These are phyloP conservation scores for Apiotrichum montevideense DNA, from an alignment of 1,284 basidiomycete genomes.

Conservation along the genomic window DNA sequence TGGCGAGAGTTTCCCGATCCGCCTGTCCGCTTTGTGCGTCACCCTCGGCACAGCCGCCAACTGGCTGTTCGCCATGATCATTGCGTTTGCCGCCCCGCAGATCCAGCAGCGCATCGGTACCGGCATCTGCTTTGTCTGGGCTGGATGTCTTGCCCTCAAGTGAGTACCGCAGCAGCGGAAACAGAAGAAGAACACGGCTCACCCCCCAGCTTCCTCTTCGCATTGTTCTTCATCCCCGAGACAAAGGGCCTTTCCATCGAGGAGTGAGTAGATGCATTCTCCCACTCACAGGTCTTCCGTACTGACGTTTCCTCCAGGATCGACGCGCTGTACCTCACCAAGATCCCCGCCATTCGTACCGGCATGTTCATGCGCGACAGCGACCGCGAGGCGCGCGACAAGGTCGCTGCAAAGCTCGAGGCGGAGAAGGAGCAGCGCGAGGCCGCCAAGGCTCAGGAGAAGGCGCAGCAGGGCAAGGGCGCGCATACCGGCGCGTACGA, in stretches of 20 bases:
- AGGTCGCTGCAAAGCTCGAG: too few species aligned
- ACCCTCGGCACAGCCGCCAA: conserved; percentile 47
- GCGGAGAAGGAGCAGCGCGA: too few species aligned
- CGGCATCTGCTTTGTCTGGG: conserved; percentile 46
- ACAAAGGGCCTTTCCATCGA: conserved; percentile 43
- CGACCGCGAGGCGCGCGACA: neutral
- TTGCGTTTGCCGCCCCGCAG: conserved; percentile 44
- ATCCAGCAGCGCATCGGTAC: conserved; percentile 44
- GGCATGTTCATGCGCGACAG: conserved; percentile 10
- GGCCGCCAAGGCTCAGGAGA: too few species aligned
- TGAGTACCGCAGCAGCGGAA: neutral
- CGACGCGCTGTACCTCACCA: conserved; percentile 43
- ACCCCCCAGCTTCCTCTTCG: conserved; percentile 26
- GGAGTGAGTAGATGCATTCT: conserved; percentile 13
- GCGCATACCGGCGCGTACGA: too few species aligned
- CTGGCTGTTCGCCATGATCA: conserved; percentile 47
- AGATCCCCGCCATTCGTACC: conserved; percentile 38
- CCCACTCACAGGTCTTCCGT: too few species aligned
- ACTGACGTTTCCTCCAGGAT: conserved; percentile 8
- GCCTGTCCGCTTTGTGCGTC: conserved; percentile 45
- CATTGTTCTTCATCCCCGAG: conserved; percentile 47
- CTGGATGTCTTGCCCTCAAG: conserved; percentile 35
- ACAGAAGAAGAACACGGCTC: neutral
- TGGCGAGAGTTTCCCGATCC: conserved; percentile 49
- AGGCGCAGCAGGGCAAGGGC: too few species aligned